Conservation (phyloP, 345 rosid species). For the Boechera retrofracta region DNA sequence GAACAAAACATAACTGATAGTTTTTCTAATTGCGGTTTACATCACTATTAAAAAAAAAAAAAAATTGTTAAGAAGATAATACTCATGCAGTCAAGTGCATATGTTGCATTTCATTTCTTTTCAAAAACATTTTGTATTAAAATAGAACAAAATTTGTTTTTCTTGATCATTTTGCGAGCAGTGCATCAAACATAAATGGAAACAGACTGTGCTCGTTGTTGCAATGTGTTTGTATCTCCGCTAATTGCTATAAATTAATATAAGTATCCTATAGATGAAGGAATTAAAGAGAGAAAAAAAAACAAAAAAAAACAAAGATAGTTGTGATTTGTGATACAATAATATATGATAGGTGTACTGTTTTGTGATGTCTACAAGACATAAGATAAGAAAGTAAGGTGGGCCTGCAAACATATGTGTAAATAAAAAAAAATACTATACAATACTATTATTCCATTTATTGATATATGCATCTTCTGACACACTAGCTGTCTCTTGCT, state of each 20-base stretch:
- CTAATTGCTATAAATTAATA: background rate
- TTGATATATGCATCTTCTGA: slow-evolving; percentile 41
- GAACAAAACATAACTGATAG: background rate
- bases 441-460: slow-evolving; percentile 16
- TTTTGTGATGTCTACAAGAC: slow-evolving; percentile 29
- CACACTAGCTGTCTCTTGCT: slow-evolving; percentile 48
- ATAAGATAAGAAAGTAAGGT: slow-evolving; percentile 17
- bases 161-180: background rate
- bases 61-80: background rate
- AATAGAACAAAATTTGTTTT: background rate
- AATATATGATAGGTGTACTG: slow-evolving; percentile 5
- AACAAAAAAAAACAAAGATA: background rate
- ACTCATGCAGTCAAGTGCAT: background rate
- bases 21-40: background rate
- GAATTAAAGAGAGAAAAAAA: background rate
- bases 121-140: background rate
- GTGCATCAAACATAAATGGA: no score
- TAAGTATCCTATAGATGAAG: background rate
- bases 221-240: background rate
- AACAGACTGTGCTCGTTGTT: no score
- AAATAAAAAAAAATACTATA: background rate
- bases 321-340: background rate
- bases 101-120: background rate
- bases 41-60: background rate
- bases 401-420: slow-evolving; percentile 19